Evolutionary conservation across 768 basidiomycete genomes (phyloP).

Genomic region (Rhizopogon roseolus): DNA sequence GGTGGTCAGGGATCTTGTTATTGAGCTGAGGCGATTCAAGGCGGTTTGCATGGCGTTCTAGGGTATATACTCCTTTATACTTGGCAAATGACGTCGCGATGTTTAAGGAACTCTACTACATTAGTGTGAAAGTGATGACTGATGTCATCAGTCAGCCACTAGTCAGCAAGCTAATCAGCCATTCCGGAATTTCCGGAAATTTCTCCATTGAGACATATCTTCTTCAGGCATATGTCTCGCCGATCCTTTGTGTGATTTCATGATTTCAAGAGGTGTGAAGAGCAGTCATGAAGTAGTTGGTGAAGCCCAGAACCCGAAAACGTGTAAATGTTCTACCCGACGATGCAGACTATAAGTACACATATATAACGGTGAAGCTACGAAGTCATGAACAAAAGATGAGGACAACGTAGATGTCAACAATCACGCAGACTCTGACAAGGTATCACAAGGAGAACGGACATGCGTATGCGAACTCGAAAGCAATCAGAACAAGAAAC

Average conservation of each 20-base stretch:
- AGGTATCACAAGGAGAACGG: slow-evolving; percentile 4
- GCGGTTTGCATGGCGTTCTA: not conserved
- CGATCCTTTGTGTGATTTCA: too few relatives aligned
- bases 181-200: too few relatives aligned
- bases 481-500: slow-evolving; percentile 20
- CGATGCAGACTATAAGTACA: slow-evolving; percentile 27
- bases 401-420: slow-evolving; percentile 6
- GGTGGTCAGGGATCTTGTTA: not conserved
- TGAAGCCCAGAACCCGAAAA: too few relatives aligned
- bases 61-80: not conserved
- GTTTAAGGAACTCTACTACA: not conserved
- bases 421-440: slow-evolving; percentile 1
- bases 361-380: slow-evolving; percentile 6
- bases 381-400: slow-evolving; percentile 6
- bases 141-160: not conserved
- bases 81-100: not conserved
- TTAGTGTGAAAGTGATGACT: not conserved
- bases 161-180: too few relatives aligned
- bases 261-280: too few relatives aligned
- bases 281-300: too few relatives aligned
- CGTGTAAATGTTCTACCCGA: slow-evolving; percentile 8
- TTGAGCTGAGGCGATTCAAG: not conserved
- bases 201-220: too few relatives aligned
- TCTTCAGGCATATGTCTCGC: too few relatives aligned
- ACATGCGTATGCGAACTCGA: slow-evolving; percentile 14